Evolutionary conservation across 306 rosid genomes (phyloP), one percentile per base, ranked within the genome.

Genomic region (Vigna nakashimae): DNA sequence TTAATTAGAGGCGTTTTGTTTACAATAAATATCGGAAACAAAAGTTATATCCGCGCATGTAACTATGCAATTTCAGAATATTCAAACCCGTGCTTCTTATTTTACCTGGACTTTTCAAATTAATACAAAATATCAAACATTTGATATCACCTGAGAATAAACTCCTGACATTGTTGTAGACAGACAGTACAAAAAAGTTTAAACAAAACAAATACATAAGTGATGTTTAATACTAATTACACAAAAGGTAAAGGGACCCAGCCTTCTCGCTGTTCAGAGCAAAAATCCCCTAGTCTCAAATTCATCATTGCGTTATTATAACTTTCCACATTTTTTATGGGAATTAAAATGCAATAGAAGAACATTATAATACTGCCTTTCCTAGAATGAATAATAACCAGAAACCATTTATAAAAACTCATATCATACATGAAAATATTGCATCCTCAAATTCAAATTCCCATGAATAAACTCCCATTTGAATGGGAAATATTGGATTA

Each of bases 31-130:
- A 60, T 22, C 43, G 38, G 69, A 51, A 81, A 73, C 20, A 14
- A 49, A 32, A 20, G 52, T 28, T 32, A 52, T 14, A 38, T 36
- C 8, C 36, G 70, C 42, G 71, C 9, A 4, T n/a, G 36, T 28
- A 17, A 17, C 59, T 64, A 16, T 51, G 40, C 12, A 59, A 50
- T 65, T 73, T 55, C 24, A 59, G 40, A 59, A 17, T 32, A 63
- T 17, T 72, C 50, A 79, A 40, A 71, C 42, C 50, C 74, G 28
- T 28, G 55, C 69, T 14, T 46, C 17, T 16, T 50, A 40, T 40
- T 51, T 49, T 26, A 64, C 64, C 50, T 32, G 24, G 55, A 26
- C 28, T 63, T 55, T 10, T 28, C 28, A 63, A 50, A 48, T 10
- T 48, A 18, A 48, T 46, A 22, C 16, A 9, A 69, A 24, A 36